Evolutionary conservation across 2,329 filamentous ascomycete genomes (phyloP).

Genomic region (Diatrype stigma): DNA sequence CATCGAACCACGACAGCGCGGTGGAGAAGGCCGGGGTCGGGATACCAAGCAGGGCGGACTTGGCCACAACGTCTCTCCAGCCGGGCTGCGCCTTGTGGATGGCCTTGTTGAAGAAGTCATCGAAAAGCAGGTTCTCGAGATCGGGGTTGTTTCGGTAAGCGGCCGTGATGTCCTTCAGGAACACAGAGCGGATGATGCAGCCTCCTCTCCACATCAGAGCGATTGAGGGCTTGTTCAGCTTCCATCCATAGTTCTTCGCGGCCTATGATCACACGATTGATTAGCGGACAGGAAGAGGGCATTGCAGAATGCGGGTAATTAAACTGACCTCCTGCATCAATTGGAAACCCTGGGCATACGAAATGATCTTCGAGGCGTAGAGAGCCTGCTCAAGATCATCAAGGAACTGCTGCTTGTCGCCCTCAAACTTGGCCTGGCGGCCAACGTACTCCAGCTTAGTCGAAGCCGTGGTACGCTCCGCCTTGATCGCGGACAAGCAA

Average conservation of each 20-base stretch:
- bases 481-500: conserved; percentile 92
- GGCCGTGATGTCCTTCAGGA: conserved; percentile 98
- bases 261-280: conserved; percentile 50
- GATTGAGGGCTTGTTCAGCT: conserved; percentile 99
- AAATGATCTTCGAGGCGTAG: conserved; percentile 99
- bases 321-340: conserved; percentile 88
- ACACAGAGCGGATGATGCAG: conserved; percentile 99
- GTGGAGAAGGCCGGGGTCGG: conserved; percentile 96
- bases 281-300: conserved; percentile 13
- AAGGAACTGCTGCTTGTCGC: conserved; percentile 89
- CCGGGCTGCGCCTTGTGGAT: conserved; percentile 94
- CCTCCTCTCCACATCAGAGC: conserved; percentile 99
- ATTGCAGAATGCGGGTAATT: not conserved
- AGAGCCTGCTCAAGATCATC: conserved; percentile 97
- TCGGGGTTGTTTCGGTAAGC: conserved; percentile 93
- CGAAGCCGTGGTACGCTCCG: conserved; percentile 81
- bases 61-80: conserved; percentile 88
- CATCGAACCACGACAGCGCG: conserved; percentile 96
- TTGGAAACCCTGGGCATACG: conserved; percentile 99
- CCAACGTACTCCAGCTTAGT: conserved; percentile 70
- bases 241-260: conserved; percentile 94
- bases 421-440: conserved; percentile 75
- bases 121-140: conserved; percentile 96
- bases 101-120: conserved; percentile 99
- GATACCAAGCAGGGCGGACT: conserved; percentile 90